Percentiles rank a stretch among this genome's conserved stretches.
Evolutionary conservation across 495 filamentous ascomycete genomes (phyloP).

Genomic region (Penicillium lagena): DNA sequence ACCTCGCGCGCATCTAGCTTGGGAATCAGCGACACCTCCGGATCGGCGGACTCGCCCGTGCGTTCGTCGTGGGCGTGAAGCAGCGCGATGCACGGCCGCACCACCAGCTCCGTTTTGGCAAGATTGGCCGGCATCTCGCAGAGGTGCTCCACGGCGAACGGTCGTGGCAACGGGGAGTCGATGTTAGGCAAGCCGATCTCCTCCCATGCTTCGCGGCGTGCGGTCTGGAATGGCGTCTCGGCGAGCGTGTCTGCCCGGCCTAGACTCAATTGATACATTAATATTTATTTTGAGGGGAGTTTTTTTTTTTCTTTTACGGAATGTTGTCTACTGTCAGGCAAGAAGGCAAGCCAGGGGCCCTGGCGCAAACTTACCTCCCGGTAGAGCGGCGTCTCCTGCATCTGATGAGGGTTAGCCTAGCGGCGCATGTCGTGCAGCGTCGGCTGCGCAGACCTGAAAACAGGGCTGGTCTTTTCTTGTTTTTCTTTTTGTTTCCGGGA

Average conservation of each 20-base stretch:
- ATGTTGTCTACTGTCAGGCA: not conserved
- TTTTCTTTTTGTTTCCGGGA: not conserved
- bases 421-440: slow-evolving; percentile 15
- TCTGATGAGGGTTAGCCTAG: slow-evolving; percentile 20
- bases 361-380: slow-evolving; percentile 57
- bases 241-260: slow-evolving; percentile 42
- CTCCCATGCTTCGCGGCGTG: slow-evolving; percentile 80
- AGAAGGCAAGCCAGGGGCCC: no score
- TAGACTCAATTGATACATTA: slow-evolving; percentile 9
- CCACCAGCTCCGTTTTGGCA: slow-evolving; percentile 73
- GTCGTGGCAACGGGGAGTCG: slow-evolving; percentile 52
- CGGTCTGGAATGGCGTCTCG: slow-evolving; percentile 63
- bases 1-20: slow-evolving; percentile 79
- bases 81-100: slow-evolving; percentile 80
- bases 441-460: not conserved
- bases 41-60: slow-evolving; percentile 35
- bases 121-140: slow-evolving; percentile 75
- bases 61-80: slow-evolving; percentile 53
- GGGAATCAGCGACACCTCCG: slow-evolving; percentile 69
- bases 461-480: not conserved
- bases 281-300: not conserved
- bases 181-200: slow-evolving; percentile 81
- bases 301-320: not conserved
- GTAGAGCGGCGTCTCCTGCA: slow-evolving; percentile 79
- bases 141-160: slow-evolving; percentile 77